Percentiles rank a stretch among this genome's conserved stretches.
Conservation (phyloP, 2,329 filamentous ascomycete species). For the Penicillium thymicola region DNA sequence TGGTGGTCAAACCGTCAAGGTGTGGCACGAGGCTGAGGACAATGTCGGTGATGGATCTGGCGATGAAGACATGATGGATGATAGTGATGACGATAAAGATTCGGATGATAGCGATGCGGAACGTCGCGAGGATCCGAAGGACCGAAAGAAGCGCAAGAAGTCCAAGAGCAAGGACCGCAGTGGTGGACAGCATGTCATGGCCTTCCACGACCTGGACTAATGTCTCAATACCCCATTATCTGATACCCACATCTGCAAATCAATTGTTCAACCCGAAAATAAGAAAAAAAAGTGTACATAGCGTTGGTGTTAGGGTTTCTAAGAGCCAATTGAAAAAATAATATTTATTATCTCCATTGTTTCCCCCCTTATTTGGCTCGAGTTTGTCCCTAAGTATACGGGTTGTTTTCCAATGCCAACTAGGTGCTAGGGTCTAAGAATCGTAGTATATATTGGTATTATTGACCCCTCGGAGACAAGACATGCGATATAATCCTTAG, state of each 20-base stretch:
- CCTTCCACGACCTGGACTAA: conserved; percentile 44
- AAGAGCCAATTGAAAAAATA: background rate
- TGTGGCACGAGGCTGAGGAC: conserved; percentile 73
- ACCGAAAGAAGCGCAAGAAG: conserved; percentile 49
- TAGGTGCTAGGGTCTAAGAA: background rate
- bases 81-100: conserved; percentile 42
- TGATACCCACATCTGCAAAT: conserved; percentile 24
- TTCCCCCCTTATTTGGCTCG: background rate
- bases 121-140: conserved; percentile 36
- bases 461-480: no score
- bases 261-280: background rate
- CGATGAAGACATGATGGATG: conserved; percentile 38
- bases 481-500: no score
- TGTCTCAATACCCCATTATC: conserved; percentile 12
- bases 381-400: background rate
- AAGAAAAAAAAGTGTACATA: conserved; percentile 11
- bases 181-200: conserved; percentile 41
- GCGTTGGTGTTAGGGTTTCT: conserved; percentile 7
- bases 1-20: conserved; percentile 79
- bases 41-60: conserved; percentile 50
- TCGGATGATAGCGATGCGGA: conserved; percentile 51
- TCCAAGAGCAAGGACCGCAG: conserved; percentile 43
- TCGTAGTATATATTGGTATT: background rate
- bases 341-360: conserved; percentile 3
- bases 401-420: background rate